Evolutionary conservation across 805 yeast genomes (phyloP), one percentile per base, ranked within the genome.

Genomic region (Candida ponderosae): DNA sequence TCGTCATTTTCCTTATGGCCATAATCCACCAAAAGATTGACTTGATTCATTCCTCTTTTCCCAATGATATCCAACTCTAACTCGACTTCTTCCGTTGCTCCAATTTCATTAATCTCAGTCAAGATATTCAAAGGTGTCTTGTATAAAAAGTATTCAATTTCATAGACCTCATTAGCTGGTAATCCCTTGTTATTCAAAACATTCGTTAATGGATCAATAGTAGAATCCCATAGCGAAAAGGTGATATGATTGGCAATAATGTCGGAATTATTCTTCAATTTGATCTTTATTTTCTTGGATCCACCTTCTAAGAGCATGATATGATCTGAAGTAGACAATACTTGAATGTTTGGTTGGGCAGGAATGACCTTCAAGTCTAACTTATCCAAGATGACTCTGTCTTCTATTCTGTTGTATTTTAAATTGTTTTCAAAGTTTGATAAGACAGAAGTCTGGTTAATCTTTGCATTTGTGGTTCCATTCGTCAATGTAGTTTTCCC

Each of bases 251-350:
- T 73, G 32, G 81, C 75, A 1, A 67, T 50, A 4, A 79, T 77
- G 5, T 58, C 51, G 0, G 90, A 78, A 16, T 70, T 64, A 53
- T 87, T 86, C 34, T 70, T 67, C 24, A 87, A 56, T 1, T 58
- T 54, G 5, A 85, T 54, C 2, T 66, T 60, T 41, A 83, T 74
- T 2, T 53, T 44, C 35, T 65, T 67, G 30, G 65, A 61, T 47
- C 87, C 93, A 8, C 96, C 96, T 51, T 86, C 95, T 11, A 87
- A 57, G 14, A 86, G 57, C 86, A 85, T 81, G 4, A 81, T 49
- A 17, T 72, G 68, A 13, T 80, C 65, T 47, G 75, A 70, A 6
- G 72, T 59, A 31, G 71, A 66, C 1, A 72, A 58, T 13, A 80
- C 50, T 3, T 74, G 66, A 24, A 86, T 57, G 5, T 69, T 57